These are phyloP conservation scores for Diutina neorugosa DNA, from an alignment of 1,139 yeast species.

Conservation along the genomic window DNA sequence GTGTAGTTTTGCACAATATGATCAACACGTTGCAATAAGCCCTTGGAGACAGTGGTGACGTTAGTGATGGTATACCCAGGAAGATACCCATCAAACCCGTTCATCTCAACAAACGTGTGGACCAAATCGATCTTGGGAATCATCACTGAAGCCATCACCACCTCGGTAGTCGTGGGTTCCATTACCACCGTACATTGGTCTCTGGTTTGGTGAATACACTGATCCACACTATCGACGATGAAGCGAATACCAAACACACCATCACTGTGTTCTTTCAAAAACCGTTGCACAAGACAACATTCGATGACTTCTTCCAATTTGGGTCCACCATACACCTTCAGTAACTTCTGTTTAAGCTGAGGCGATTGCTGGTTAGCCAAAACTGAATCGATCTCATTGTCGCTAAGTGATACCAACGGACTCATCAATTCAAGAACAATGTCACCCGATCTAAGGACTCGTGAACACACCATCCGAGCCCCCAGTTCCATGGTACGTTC, in stretches of 20 bases:
- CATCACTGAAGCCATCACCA: not conserved
- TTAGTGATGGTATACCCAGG: not conserved
- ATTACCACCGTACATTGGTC: not conserved
- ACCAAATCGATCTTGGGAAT: not conserved
- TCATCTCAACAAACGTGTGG: not conserved
- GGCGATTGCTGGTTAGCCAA: not conserved
- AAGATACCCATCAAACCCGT: not conserved
- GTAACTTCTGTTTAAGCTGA: not conserved
- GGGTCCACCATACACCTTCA: not conserved
- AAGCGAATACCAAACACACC: not conserved
- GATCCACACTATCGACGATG: not conserved
- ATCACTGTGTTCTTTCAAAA: not conserved
- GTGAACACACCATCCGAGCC: not conserved
- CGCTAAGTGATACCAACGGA: not conserved
- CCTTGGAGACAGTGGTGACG: not conserved
- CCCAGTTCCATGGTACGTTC: not conserved
- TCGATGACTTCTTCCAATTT: not conserved
- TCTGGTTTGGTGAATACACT: not conserved
- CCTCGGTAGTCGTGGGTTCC: not conserved
- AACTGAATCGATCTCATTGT: not conserved
- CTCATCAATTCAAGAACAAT: not conserved
- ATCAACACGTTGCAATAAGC: constrained; percentile 26
- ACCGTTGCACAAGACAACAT: not conserved
- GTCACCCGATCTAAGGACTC: not conserved
- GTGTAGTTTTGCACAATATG: constrained; percentile 74